Evolutionary conservation across 1,284 basidiomycete genomes (phyloP), one percentile per base, ranked within the genome.

Genomic region (Tylopilus sp.): DNA sequence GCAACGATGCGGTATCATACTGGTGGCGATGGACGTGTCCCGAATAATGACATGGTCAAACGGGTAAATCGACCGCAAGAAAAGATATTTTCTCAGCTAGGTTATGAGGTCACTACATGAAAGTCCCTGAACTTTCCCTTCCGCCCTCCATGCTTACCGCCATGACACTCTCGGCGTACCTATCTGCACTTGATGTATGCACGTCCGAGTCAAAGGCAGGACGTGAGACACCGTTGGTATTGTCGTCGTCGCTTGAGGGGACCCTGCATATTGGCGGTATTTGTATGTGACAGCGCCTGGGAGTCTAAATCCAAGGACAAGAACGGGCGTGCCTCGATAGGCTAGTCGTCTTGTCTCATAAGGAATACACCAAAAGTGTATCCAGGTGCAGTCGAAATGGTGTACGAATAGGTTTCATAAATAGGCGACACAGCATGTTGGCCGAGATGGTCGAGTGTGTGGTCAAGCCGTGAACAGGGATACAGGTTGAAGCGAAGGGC

Each of bases 21-120:
- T 25, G 34, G 30, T 34, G 21, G 25, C 35, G 34, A 33, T 35
- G 23, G 21, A n/a, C 4, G 28, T 10, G 6, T 16, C 6, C 9
- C 12, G 5, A 29, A n/a, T 16, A 3, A 12, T 16, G 23, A 40
- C 15, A 29, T 18, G 16, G 11, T 29, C 9, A 4, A 18, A 41
- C 18, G 2, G 11, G n/a, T 29, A 19, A 30, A 34, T 7, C 13
- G 38, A 23, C 42, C 43, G 46, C 45, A 44, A 58, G 28, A 55
- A 21, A 40, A 19, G 12, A 43, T 45, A 34, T 44, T 36, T 48
- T 36, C 47, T 48, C 29, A 44, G 19, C 36, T 42, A 42, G 28
- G 21, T 53, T 30, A 54, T 60, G 41, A 42, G 28, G 21, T 53
- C 34, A 54, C 59, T 63, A 65, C 51, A 63, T 21, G 16, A 44